Base-by-base conservation (phyloP, 306 rosid species). In the Coriaria nepalensis region DNA sequence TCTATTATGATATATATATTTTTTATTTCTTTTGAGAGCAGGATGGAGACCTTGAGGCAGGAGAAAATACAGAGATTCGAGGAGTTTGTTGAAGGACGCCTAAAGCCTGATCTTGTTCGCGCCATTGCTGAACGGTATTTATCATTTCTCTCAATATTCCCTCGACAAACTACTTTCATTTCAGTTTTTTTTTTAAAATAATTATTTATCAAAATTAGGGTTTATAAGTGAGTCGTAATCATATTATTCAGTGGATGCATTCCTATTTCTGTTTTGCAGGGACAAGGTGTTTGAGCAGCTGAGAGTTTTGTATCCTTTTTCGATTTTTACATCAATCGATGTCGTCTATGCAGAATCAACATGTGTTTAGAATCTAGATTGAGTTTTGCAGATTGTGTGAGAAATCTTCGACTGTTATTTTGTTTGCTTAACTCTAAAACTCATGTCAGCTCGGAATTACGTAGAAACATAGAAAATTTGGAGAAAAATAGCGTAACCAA, bases 251-350 rank as follows among this genome's bases (percentile, higher is more conserved):
- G 29, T 20, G 7, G 33, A 33, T 40, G 9, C 49, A 40, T 6
- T 47, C 34, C 5, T 12, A n/a, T 50, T 38, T 36, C 56, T 63
- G 35, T 45, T 53, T 61, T 60, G 68, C 92, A 90, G 95, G 81
- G 94, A 90, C 80, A 77, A 77, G 65, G 87, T 90, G 59, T 85
- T 90, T 63, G 98, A 85, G 51, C 95, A 85, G 59, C 95, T 85
- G 49, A 85, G 81, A 61, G 55, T 47, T 58, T 79, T 90, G 95
- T 85, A 90, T 90, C 87, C 92, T 88, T 71, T 71, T 56, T 20
- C 29, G 20, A 32, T 12, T 38, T 52, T 46, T 52, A 41, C 49
- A 40, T 61, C 37, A 47, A 6, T 6, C 46, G 14, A 14, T 40
- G 5, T 35, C 5, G 3, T 43, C 29, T 15, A 10, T 46, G 5